Conservation (phyloP, 306 rosid species). For the Pachyrhizus erosus region DNA sequence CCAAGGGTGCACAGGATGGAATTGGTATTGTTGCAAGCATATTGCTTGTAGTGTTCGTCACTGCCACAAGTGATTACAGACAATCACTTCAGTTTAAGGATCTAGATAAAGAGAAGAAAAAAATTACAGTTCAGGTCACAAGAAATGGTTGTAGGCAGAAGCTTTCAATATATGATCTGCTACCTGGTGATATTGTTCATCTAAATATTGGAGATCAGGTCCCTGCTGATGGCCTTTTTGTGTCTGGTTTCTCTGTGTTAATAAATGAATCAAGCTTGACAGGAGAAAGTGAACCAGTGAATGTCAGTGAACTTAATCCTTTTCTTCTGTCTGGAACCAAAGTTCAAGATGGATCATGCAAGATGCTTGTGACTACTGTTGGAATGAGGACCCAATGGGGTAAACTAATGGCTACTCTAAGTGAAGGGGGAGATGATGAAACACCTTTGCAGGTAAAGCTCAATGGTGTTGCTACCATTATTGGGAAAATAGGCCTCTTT, state of each 20-base stretch:
- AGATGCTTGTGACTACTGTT: conserved; percentile 96
- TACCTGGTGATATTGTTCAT: conserved; percentile 96
- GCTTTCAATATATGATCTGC: conserved; percentile 88
- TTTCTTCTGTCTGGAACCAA: conserved; percentile 98
- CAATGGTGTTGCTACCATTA: conserved; percentile 97
- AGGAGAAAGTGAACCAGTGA: conserved; percentile 97
- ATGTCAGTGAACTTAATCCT: conserved; percentile 64
- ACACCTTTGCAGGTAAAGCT: conserved; percentile 99
- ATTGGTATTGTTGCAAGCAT: conserved; percentile 99
- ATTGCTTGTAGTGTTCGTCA: conserved; percentile 94
- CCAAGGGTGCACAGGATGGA: conserved; percentile 98
- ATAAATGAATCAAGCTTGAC: conserved; percentile 97
- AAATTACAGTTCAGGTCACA: conserved; percentile 81
- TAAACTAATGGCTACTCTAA: conserved; percentile 91
- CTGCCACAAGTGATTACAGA: conserved; percentile 92
- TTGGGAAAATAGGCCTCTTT: conserved; percentile 95
- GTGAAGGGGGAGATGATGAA: conserved; percentile 99
- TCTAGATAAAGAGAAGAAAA: conserved; percentile 95
- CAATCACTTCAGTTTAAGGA: conserved; percentile 98
- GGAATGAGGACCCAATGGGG: conserved; percentile 99
- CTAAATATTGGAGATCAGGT: conserved; percentile 93
- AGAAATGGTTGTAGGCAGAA: conserved; percentile 89
- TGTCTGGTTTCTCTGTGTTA: conserved; percentile 82
- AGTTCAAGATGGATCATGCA: conserved; percentile 97
- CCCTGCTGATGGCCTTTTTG: conserved; percentile 96